Conservation (phyloP, 2,329 filamentous ascomycete species). For the Falciphora oryzae region DNA sequence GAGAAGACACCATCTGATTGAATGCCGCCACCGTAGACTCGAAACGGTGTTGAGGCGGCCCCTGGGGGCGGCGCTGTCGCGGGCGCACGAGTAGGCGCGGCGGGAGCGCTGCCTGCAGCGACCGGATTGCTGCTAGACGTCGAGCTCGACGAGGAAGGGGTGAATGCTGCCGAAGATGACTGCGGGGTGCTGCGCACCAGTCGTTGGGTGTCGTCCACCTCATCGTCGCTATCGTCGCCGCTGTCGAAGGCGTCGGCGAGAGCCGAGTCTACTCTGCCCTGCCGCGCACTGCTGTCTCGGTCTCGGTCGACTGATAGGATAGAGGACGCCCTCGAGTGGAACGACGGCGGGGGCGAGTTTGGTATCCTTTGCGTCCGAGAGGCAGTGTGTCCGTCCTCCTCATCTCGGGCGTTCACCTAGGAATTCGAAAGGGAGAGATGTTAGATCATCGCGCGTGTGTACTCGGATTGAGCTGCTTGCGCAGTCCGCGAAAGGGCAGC, state of each 20-base stretch:
- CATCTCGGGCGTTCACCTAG: conserved; percentile 54
- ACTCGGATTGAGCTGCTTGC: background rate
- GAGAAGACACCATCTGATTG: conserved; percentile 94
- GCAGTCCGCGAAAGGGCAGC: background rate
- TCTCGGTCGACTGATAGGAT: conserved; percentile 28
- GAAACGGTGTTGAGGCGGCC: conserved; percentile 30
- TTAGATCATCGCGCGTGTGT: conserved; percentile 15
- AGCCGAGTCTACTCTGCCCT: conserved; percentile 60
- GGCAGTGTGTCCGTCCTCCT: conserved; percentile 35
- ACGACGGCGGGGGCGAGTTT: conserved; percentile 71
- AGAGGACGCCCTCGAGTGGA: conserved; percentile 77
- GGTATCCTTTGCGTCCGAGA: conserved; percentile 35
- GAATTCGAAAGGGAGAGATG: background rate
- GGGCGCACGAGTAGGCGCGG: conserved; percentile 26
- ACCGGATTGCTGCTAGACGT: background rate
- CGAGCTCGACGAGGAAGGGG: conserved; percentile 14
- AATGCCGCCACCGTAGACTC: conserved; percentile 66
- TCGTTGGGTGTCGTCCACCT: conserved; percentile 76
- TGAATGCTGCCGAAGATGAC: conserved; percentile 14
- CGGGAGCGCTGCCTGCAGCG: conserved; percentile 8
- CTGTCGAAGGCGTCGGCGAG: conserved; percentile 90
- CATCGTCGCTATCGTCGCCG: conserved; percentile 69
- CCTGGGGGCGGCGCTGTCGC: conserved; percentile 8
- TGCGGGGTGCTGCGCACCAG: conserved; percentile 62
- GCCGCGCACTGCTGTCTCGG: conserved; percentile 33